Evolutionary conservation across 345 rosid genomes (phyloP).

Genomic region (Citrus inodora): DNA sequence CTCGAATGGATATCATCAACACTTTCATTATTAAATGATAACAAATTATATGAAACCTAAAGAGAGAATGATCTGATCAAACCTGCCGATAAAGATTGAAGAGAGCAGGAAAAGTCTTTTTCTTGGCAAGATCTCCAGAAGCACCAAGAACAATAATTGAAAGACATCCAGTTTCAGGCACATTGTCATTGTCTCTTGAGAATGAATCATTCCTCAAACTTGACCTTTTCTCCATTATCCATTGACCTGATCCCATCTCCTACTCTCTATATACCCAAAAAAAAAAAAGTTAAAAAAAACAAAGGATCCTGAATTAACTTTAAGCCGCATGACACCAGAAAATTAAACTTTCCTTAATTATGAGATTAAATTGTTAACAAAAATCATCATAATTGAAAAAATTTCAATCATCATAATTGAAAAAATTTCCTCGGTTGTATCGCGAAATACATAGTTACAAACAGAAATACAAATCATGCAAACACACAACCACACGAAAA

Average conservation of each 20-base stretch:
- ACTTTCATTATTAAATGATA: background rate
- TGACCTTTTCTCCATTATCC: slow-evolving; percentile 67
- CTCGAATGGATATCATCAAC: background rate
- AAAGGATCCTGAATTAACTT: background rate
- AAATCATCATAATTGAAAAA: background rate
- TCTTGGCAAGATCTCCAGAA: slow-evolving; percentile 97
- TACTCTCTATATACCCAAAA: background rate
- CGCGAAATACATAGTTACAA: too few relatives aligned
- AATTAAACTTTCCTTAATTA: too few relatives aligned
- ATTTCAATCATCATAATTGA: background rate
- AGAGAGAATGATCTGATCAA: background rate
- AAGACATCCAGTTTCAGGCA: slow-evolving; percentile 74
- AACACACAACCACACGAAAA: too few relatives aligned
- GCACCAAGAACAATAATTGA: slow-evolving; percentile 90
- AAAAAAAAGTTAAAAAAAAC: background rate
- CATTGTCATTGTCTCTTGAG: slow-evolving; percentile 34
- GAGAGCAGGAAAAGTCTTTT: slow-evolving; percentile 95
- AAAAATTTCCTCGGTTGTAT: background rate
- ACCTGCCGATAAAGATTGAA: slow-evolving; percentile 89
- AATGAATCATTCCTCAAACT: slow-evolving; percentile 47
- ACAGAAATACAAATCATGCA: background rate
- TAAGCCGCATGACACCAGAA: background rate
- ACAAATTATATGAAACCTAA: background rate
- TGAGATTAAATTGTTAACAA: background rate
- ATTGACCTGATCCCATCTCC: slow-evolving; percentile 53